Conservation (phyloP, 2,329 filamentous ascomycete genomes). For the Bertia moriformis region DNA sequence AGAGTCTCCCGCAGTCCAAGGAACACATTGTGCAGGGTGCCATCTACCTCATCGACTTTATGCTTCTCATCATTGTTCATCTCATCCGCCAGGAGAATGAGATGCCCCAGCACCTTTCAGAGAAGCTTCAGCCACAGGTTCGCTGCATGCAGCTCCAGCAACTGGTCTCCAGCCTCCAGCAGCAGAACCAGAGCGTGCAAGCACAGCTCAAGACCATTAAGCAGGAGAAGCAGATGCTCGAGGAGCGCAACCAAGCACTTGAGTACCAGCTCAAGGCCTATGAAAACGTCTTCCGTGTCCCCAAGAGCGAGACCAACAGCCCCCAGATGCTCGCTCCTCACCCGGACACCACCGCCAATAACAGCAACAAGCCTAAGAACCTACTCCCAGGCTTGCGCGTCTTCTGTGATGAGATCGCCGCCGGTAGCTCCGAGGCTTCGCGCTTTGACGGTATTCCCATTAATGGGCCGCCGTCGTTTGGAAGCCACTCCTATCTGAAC, state of each 20-base stretch:
- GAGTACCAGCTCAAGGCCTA: constrained; percentile 20
- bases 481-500: constrained; percentile 11
- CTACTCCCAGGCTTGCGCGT: constrained; percentile 17
- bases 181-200: constrained; percentile 17
- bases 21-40: constrained; percentile 14
- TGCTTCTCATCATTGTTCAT: constrained; percentile 17
- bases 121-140: constrained; percentile 19
- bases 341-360: constrained; percentile 10
- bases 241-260: constrained; percentile 17
- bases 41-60: constrained; percentile 20
- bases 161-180: constrained; percentile 15
- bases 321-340: constrained; percentile 11
- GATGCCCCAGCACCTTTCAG: constrained; percentile 16
- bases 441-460: constrained; percentile 9
- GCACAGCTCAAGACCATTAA: constrained; percentile 16
- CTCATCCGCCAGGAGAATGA: constrained; percentile 17
- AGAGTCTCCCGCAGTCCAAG: constrained; percentile 21
- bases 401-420: constrained; percentile 16
- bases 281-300: constrained; percentile 19
- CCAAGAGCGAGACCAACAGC: constrained; percentile 14
- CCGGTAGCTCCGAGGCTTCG: constrained; percentile 8
- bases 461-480: constrained; percentile 12
- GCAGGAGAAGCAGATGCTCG: constrained; percentile 16
- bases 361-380: constrained; percentile 13
- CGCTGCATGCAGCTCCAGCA: constrained; percentile 22